These are phyloP conservation scores for Aleurites moluccanus DNA, from an alignment of 441 rosid species.

Conservation along the genomic window DNA sequence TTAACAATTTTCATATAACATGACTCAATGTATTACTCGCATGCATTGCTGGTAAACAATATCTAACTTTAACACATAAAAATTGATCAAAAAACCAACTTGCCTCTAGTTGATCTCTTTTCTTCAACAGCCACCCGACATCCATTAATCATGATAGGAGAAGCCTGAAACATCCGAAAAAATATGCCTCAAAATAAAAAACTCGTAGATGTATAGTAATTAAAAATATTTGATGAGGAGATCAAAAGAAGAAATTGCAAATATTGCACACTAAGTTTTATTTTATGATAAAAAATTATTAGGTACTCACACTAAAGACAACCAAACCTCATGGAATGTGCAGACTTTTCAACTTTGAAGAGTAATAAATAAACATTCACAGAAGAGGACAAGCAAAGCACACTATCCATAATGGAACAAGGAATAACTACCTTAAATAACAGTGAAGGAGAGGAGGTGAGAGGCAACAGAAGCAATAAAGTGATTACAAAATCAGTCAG, in stretches of 20 bases:
- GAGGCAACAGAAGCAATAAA: background rate
- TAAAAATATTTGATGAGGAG: background rate
- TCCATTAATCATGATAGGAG: conserved; percentile 75
- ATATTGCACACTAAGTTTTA: background rate
- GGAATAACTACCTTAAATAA: background rate
- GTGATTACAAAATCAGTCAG: background rate
- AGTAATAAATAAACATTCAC: background rate
- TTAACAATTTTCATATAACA: no score
- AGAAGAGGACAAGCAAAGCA: background rate
- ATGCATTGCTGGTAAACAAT: background rate
- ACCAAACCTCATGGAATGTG: background rate
- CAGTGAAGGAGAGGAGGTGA: background rate
- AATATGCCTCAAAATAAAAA: background rate
- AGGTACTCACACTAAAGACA: background rate
- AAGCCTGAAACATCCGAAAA: conserved; percentile 55
- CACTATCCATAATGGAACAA: background rate
- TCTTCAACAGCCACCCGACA: conserved; percentile 73
- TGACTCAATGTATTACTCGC: background rate
- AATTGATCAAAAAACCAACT: conserved; percentile 33
- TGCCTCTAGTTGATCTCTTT: conserved; percentile 93
- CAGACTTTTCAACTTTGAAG: background rate
- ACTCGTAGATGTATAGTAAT: background rate
- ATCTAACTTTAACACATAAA: background rate
- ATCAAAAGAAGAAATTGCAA: background rate
- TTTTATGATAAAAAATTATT: background rate